These are phyloP conservation scores for Stachybotrys elegans DNA, from an alignment of 2,329 filamentous ascomycete species.

Conservation along the genomic window DNA sequence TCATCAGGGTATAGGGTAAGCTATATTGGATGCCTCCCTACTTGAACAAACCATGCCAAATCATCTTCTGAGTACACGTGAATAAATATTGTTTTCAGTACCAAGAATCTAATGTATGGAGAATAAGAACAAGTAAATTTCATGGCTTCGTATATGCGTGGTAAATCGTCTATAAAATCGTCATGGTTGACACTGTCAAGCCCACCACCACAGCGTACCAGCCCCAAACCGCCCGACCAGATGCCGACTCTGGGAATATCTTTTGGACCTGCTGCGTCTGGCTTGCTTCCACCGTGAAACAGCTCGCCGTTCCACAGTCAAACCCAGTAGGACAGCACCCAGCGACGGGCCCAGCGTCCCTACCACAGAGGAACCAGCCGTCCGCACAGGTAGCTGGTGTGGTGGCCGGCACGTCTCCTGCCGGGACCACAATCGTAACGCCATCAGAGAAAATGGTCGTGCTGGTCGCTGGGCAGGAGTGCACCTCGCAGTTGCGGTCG, in stretches of 20 bases:
- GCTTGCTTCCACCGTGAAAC: slow-evolving; percentile 50
- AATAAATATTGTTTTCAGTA: too few species aligned
- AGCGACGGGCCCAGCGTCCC: slow-evolving; percentile 54
- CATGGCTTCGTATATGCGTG: too few species aligned
- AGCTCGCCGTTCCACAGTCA: slow-evolving; percentile 66
- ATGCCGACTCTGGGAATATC: slow-evolving; percentile 41
- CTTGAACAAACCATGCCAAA: too few species aligned
- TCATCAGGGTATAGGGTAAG: too few species aligned
- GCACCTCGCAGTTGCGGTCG: slow-evolving; percentile 76
- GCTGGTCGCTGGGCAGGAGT: slow-evolving; percentile 63
- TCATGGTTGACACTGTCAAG: too few species aligned
- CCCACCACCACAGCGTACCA: too few species aligned
- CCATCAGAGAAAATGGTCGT: slow-evolving; percentile 65
- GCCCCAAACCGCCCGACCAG: too few species aligned
- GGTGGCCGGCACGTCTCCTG: slow-evolving; percentile 38
- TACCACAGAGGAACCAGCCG: slow-evolving; percentile 72
- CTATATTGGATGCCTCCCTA: too few species aligned
- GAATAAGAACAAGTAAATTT: too few species aligned
- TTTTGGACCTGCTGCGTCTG: slow-evolving; percentile 55
- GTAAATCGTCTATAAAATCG: too few species aligned
- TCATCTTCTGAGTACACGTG: too few species aligned
- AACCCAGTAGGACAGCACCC: slow-evolving; percentile 84
- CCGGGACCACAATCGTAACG: slow-evolving; percentile 65
- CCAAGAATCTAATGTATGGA: too few species aligned
- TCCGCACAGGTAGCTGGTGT: slow-evolving; percentile 56